Percentiles rank a stretch among this genome's conserved stretches.
phyloP scores from a whole-genome alignment of 306 rosid species.

The Castanea crenata region DNA sequence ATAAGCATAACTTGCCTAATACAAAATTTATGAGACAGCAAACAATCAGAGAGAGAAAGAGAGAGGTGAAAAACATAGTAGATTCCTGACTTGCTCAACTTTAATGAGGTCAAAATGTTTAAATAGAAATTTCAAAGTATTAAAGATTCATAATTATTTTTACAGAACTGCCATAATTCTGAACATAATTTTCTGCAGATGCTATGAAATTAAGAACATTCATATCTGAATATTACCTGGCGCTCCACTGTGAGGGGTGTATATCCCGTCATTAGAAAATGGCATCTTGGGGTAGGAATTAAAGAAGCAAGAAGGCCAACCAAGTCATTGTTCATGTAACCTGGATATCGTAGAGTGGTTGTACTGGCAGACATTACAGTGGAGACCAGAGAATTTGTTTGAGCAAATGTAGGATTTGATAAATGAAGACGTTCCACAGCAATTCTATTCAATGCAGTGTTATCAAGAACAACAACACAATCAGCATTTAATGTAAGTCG shows the following conservation, averaged over 20 bases:
- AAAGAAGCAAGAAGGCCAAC: constrained; percentile 98
- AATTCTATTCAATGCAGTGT: constrained; percentile 93
- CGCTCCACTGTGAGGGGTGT: constrained; percentile 98
- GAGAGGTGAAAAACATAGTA: neutral
- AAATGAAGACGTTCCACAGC: constrained; percentile 99
- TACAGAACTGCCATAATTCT: neutral
- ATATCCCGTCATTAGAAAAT: constrained; percentile 98
- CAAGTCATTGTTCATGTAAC: constrained; percentile 99
- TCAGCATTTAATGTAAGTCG: constrained; percentile 95
- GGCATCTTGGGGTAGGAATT: constrained; percentile 98
- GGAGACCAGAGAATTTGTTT: constrained; percentile 95
- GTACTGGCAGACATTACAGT: constrained; percentile 99
- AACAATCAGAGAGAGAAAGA: neutral
- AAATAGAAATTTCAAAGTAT: neutral
- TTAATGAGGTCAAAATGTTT: constrained; percentile 11
- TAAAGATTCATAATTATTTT: neutral
- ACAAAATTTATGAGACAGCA: neutral
- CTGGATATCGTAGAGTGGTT: constrained; percentile 96
- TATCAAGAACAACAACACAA: constrained; percentile 98
- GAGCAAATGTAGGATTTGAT: constrained; percentile 94
- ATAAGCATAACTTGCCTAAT: constrained; percentile 3
- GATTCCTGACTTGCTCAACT: constrained; percentile 7
- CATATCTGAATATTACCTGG: constrained; percentile 52
- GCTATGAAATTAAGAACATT: neutral
- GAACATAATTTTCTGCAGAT: neutral